These are phyloP conservation scores for Stagonosporopsis cucurbitacearum DNA, from an alignment of 2,329 filamentous ascomycete species.

Conservation along the genomic window DNA sequence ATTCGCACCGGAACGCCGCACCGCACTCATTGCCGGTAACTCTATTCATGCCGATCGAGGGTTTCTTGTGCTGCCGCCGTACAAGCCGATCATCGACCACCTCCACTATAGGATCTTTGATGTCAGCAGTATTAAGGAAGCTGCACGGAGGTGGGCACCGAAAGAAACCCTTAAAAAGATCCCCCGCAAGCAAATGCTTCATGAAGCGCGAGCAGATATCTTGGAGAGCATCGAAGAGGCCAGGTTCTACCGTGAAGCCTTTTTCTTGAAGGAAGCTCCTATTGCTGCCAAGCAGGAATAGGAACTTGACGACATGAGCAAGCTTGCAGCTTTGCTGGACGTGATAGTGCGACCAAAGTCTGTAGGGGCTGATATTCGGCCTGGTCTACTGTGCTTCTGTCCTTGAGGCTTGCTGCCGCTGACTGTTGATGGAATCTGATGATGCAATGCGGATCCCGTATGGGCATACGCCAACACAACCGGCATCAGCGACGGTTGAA, in stretches of 20 bases:
- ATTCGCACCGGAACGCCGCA: constrained; percentile 70
- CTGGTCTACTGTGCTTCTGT: neutral
- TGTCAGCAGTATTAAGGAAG: constrained; percentile 92
- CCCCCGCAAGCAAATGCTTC: constrained; percentile 75
- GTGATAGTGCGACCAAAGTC: too few species aligned
- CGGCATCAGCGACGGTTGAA: neutral
- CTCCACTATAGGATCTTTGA: constrained; percentile 92
- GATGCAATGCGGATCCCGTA: neutral
- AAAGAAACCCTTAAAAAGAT: constrained; percentile 64
- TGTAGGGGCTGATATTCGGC: neutral
- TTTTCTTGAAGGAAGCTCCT: constrained; percentile 60
- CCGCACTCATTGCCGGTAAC: constrained; percentile 84
- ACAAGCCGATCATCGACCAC: constrained; percentile 73
- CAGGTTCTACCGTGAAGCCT: constrained; percentile 74
- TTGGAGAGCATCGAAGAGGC: constrained; percentile 95
- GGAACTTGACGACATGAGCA: neutral
- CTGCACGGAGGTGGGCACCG: constrained; percentile 78
- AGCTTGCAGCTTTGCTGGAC: neutral
- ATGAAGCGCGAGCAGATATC: constrained; percentile 88
- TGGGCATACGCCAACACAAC: neutral
- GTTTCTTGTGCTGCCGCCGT: constrained; percentile 79
- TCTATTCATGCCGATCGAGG: constrained; percentile 88
- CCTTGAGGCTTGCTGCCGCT: neutral
- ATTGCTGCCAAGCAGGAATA: neutral
- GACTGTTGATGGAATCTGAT: neutral